phyloP scores from a whole-genome alignment of 208 protist genomes.

The Endotrypanum monterogeii region DNA sequence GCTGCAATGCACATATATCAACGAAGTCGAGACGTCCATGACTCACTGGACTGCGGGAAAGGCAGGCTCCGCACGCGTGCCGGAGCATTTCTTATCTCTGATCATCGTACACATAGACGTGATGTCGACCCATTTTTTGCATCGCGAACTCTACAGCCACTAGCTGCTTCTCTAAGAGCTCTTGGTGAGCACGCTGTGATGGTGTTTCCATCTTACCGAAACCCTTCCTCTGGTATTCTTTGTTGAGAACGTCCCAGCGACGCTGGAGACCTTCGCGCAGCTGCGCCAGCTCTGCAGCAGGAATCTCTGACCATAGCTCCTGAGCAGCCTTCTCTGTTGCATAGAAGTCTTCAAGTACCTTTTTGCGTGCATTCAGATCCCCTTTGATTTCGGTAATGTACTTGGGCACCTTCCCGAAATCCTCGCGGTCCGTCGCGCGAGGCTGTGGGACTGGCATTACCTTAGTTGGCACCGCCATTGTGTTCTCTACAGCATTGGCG shows the following conservation, averaged over 20 bases:
- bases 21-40: not conserved
- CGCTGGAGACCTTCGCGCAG: conserved; percentile 87
- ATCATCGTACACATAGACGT: conserved; percentile 88
- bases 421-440: conserved; percentile 62
- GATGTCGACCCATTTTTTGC: conserved; percentile 84
- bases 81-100: conserved; percentile 37
- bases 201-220: conserved; percentile 92
- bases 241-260: conserved; percentile 90
- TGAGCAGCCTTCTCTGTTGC: conserved; percentile 37
- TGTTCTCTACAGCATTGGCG: conserved; percentile 94
- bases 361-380: conserved; percentile 62
- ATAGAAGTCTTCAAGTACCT: conserved; percentile 21
- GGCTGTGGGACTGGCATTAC: conserved; percentile 42
- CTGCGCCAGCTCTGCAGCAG: conserved; percentile 71
- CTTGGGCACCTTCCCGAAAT: conserved; percentile 90
- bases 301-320: conserved; percentile 81
- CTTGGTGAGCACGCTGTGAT: conserved; percentile 82
- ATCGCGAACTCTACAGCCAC: conserved; percentile 87
- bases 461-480: conserved; percentile 86
- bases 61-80: not conserved
- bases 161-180: conserved; percentile 81
- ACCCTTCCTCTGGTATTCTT: conserved; percentile 92
- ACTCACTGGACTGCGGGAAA: not conserved
- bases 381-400: conserved; percentile 93
- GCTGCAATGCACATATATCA: not conserved